Evolutionary conservation across 371 early-diverging fungal species (phyloP).

Genomic region (Rhizomucor miehei): DNA sequence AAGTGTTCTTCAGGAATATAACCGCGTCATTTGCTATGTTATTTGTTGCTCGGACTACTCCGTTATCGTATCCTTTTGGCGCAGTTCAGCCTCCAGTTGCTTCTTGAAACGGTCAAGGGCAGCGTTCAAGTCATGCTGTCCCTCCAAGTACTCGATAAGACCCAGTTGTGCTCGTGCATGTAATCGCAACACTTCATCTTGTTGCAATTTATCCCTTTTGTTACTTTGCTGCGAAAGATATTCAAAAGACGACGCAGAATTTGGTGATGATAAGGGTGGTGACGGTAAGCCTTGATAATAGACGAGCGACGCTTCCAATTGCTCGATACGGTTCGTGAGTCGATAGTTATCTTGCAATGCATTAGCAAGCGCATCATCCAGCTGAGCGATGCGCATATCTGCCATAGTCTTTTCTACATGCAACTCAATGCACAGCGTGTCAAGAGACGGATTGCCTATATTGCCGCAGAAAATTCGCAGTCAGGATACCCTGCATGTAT

Average conservation of each 20-base stretch:
- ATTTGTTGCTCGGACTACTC: no score
- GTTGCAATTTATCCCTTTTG: conserved; percentile 3
- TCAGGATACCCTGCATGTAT: neutral
- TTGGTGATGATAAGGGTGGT: neutral
- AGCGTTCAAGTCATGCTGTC: conserved; percentile 27
- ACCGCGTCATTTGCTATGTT: neutral
- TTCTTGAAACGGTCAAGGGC: conserved; percentile 37
- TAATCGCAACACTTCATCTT: conserved; percentile 26
- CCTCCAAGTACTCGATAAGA: conserved; percentile 39
- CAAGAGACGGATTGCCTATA: neutral
- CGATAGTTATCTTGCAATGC: neutral
- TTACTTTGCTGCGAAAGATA: neutral
- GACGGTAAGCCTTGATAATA: neutral
- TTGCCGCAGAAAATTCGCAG: neutral
- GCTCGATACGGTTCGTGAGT: neutral
- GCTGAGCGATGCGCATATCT: conserved; percentile 6
- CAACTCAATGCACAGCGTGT: neutral
- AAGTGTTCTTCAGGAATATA: no score
- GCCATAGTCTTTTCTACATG: conserved; percentile 7
- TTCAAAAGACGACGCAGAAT: neutral
- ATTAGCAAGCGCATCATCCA: neutral
- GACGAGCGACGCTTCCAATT: neutral
- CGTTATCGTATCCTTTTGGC: no score
- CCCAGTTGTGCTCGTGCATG: conserved; percentile 37
- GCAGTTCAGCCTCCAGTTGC: conserved; percentile 23